These are phyloP conservation scores for Apiospora aurea DNA, from an alignment of 2,329 filamentous ascomycete species.

Conservation along the genomic window DNA sequence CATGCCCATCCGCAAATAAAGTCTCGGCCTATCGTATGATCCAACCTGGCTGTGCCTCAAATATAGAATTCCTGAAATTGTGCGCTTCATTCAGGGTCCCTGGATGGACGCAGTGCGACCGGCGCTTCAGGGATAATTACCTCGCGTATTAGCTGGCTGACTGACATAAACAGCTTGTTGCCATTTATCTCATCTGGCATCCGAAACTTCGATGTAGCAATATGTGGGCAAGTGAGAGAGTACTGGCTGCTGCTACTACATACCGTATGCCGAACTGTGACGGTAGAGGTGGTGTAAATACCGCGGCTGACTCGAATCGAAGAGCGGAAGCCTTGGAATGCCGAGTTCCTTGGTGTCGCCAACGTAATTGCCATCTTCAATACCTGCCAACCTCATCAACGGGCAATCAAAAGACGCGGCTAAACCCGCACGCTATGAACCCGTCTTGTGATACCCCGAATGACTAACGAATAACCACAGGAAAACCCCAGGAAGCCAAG, in stretches of 20 bases:
- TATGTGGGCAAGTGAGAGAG: not conserved
- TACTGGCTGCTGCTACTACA: not conserved
- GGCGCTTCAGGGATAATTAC: not conserved
- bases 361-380: not conserved
- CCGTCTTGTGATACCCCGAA: slow-evolving; percentile 17
- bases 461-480: not conserved
- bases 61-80: not conserved
- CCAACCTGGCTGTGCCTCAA: not conserved
- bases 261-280: not conserved
- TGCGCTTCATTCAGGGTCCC: not conserved
- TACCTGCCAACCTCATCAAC: not conserved
- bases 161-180: not conserved
- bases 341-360: slow-evolving; percentile 1
- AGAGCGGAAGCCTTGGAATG: not conserved
- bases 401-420: slow-evolving; percentile 14
- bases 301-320: not conserved
- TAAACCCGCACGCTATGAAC: slow-evolving; percentile 11
- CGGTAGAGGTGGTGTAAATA: not conserved
- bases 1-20: slow-evolving; percentile 4
- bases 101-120: not conserved
- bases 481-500: not conserved
- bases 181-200: not conserved
- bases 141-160: not conserved
- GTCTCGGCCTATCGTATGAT: slow-evolving; percentile 16
- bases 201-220: not conserved